Conservation (phyloP, 2,329 filamentous ascomycete genomes). For the Fusarium sp. region DNA sequence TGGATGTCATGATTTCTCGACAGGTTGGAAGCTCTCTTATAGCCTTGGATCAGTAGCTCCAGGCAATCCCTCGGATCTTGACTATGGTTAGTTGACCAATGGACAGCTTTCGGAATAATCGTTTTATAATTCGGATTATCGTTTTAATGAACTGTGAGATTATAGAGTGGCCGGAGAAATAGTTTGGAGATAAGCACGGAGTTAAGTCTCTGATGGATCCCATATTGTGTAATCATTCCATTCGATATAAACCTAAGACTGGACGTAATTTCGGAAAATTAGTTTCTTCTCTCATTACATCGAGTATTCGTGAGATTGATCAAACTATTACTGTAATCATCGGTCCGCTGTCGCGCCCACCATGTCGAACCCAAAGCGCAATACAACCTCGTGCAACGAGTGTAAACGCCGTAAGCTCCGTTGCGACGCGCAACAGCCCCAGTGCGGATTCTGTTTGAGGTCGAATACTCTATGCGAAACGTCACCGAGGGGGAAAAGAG, state of each 20-base stretch:
- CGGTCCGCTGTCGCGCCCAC: neutral
- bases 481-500: neutral
- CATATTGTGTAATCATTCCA: too few relatives aligned
- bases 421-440: neutral
- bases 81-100: neutral
- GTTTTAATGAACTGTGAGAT: neutral
- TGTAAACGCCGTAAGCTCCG: conserved; percentile 2
- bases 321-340: neutral
- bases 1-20: neutral
- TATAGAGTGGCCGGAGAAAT: neutral
- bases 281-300: neutral
- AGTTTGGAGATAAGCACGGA: conserved; percentile 6
- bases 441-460: neutral
- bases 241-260: neutral
- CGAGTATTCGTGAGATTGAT: neutral
- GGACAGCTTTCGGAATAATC: neutral
- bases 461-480: neutral
- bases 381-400: neutral
- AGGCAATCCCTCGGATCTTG: neutral
- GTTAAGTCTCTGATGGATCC: neutral
- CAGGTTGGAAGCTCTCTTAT: neutral
- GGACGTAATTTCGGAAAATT: neutral
- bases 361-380: neutral
- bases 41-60: neutral
- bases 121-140: neutral